Base-by-base conservation (phyloP, 495 filamentous ascomycete genomes). In the Sordaria brevicollis region DNA sequence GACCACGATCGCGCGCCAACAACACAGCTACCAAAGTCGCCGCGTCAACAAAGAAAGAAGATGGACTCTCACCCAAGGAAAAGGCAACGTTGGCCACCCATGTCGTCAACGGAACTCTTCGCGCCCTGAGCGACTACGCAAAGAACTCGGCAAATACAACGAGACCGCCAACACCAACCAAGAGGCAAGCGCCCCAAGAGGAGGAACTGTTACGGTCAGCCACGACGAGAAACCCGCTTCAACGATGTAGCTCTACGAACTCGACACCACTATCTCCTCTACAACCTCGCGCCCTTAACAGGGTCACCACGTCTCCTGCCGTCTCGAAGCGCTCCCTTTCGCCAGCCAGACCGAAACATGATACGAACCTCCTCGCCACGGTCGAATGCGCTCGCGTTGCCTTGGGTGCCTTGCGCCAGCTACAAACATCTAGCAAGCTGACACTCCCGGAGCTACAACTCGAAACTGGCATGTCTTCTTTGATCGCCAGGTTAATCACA, bases 311-410 rank as follows among this genome's bases (percentile, higher is more conserved):
- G 65, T 83, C 86, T 4, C 84, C 86, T 8, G 66, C 68, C 33
- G 69, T 76, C 15, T 69, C 77, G 25, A 70, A 80, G 81, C 62
- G 72, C 81, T 39, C 41, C 0, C 70, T 75, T 10, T 79, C 76
- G 35, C 70, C 72, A 4, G 71, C 78, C 4, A 74, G 71, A 65
- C 33, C 57, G 21, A 71, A 76, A 13, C 71, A 68, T 67, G 77
- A 75, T 3, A 79, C 77, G 0, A 79, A 81, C 38, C 77, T 81
- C 33, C 72, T 83, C 41, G 76, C 84, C 9, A 78, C 83, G 19
- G 93, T 91, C 35, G 89, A 94, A 80, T 97, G 95, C 72, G 90
- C 90, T 11, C 84, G 91, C 25, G 76, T 91, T 31, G 89, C 91
- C 11, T 90, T 97, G 76, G 83, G 87, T 4, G 89, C 87, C 65